phyloP scores from a whole-genome alignment of 2,329 filamentous ascomycete species.

The Diaporthe velutina region DNA sequence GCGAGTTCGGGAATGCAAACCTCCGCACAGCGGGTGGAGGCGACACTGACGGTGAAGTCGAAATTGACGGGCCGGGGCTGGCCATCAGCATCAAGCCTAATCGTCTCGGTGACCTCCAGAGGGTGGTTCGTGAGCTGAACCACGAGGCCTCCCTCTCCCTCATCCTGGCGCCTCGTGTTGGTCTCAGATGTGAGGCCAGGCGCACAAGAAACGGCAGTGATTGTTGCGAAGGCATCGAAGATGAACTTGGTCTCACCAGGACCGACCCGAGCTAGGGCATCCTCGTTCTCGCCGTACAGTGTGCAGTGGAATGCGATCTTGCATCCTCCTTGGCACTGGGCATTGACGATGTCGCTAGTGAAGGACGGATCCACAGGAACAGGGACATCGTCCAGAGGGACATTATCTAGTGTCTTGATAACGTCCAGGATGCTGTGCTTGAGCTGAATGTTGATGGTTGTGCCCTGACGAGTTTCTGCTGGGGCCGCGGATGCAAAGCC shows the following conservation, averaged over 20 bases:
- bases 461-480: background rate
- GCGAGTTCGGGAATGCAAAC: slow-evolving; percentile 10
- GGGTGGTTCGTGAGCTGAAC: slow-evolving; percentile 9
- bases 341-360: background rate
- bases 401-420: background rate
- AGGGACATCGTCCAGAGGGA: background rate
- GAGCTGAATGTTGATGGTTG: slow-evolving; percentile 9
- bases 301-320: slow-evolving; percentile 13
- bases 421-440: slow-evolving; percentile 1
- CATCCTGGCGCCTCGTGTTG: background rate
- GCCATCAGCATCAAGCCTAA: background rate
- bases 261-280: background rate
- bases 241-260: slow-evolving; percentile 13
- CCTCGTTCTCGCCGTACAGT: background rate
- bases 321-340: slow-evolving; percentile 1
- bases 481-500: background rate
- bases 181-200: background rate
- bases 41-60: slow-evolving; percentile 2
- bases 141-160: background rate
- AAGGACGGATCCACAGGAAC: background rate
- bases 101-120: slow-evolving; percentile 12
- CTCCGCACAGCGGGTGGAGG: slow-evolving; percentile 1
- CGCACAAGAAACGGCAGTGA: slow-evolving; percentile 2
- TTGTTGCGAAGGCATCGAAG: background rate
- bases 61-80: slow-evolving; percentile 1